Evolutionary conservation across 441 rosid species (phyloP).

Genomic region (Aquilaria agallochum): DNA sequence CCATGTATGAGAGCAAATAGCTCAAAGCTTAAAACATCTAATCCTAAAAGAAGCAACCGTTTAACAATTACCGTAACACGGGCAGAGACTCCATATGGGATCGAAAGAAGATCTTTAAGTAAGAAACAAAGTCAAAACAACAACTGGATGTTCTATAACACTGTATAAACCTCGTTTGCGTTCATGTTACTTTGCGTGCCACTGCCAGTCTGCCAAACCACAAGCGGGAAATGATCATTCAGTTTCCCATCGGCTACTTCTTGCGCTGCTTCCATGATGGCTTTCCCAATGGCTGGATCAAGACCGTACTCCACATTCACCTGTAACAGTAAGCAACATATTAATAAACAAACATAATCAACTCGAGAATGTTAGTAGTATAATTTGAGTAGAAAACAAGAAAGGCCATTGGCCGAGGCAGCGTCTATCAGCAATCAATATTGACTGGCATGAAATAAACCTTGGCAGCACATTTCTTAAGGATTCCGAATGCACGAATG

Average conservation of each 20-base stretch:
- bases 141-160: neutral
- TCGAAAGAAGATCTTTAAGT: neutral
- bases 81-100: neutral
- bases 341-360: neutral
- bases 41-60: neutral
- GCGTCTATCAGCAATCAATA: too few relatives aligned
- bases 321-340: constrained; percentile 22
- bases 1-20: too few relatives aligned
- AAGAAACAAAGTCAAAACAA: neutral
- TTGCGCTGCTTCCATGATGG: constrained; percentile 87
- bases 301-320: constrained; percentile 93
- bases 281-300: constrained; percentile 80
- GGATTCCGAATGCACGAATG: constrained; percentile 84
- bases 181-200: constrained; percentile 99
- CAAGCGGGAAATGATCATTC: constrained; percentile 87
- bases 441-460: constrained; percentile 19
- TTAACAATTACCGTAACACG: neutral
- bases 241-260: constrained; percentile 94
- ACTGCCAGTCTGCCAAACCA: constrained; percentile 99
- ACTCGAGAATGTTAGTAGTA: too few relatives aligned
- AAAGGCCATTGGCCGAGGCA: too few relatives aligned
- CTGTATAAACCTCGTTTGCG: constrained; percentile 75
- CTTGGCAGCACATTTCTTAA: constrained; percentile 94
- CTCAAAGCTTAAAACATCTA: too few relatives aligned
- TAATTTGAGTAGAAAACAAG: too few relatives aligned